Conservation (phyloP, 2,329 filamentous ascomycete genomes). For the Aspergillus costaricaensis region DNA sequence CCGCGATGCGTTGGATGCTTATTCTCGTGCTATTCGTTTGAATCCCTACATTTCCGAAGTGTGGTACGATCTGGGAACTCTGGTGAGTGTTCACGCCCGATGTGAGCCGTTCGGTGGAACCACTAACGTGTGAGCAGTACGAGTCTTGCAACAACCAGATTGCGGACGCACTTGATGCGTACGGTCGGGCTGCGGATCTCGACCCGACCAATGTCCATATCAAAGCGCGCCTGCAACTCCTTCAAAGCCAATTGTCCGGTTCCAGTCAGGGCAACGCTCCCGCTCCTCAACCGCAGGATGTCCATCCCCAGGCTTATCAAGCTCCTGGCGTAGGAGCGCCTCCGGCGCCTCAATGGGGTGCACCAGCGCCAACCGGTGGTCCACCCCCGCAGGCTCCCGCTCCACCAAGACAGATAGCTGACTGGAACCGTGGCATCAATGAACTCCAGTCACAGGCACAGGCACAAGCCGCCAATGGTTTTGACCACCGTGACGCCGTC, state of each 20-base stretch:
- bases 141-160: constrained; percentile 99
- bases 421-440: constrained; percentile 69
- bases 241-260: constrained; percentile 74
- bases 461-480: constrained; percentile 64
- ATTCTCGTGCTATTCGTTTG: constrained; percentile 91
- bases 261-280: constrained; percentile 72
- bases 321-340: constrained; percentile 77
- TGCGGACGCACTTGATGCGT: constrained; percentile 91
- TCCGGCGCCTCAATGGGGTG: constrained; percentile 86
- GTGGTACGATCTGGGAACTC: constrained; percentile 95
- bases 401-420: constrained; percentile 61
- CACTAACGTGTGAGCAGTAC: constrained; percentile 60
- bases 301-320: constrained; percentile 93
- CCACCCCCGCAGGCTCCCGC: constrained; percentile 61
- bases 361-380: constrained; percentile 58
- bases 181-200: constrained; percentile 89
- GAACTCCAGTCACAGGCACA: constrained; percentile 68
- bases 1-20: constrained; percentile 93
- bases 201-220: constrained; percentile 94
- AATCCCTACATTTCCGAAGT: constrained; percentile 99
- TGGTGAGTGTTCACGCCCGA: constrained; percentile 63
- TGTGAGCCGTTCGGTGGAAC: not conserved
- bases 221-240: constrained; percentile 86
- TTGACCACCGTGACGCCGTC: constrained; percentile 74
- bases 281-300: constrained; percentile 77